These are phyloP conservation scores for Adenanthera pavonina DNA, from an alignment of 306 rosid species.

Conservation along the genomic window DNA sequence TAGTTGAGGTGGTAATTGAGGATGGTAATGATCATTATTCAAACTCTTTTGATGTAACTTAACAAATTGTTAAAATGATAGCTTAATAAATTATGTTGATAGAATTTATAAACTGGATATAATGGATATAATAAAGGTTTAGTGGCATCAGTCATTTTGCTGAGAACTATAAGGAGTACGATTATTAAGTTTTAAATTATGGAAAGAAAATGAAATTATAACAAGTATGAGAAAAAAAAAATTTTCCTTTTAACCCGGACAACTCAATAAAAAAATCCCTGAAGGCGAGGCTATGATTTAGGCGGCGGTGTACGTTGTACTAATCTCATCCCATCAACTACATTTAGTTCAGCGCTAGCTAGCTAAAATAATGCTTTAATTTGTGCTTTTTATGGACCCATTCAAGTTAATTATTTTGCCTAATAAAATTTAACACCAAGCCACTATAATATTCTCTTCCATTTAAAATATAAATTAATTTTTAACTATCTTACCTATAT, in stretches of 20 bases:
- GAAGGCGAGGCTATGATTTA: conserved; percentile 41
- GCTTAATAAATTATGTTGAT: too few species aligned
- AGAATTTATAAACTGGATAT: too few species aligned
- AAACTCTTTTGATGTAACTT: too few species aligned
- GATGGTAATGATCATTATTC: too few species aligned
- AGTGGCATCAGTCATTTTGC: too few species aligned
- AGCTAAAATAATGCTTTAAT: background rate
- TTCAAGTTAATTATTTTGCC: conserved; percentile 30
- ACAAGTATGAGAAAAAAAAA: background rate
- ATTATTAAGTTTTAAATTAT: background rate
- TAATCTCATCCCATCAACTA: conserved; percentile 33
- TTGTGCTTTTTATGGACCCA: conserved; percentile 36
- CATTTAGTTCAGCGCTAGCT: conserved; percentile 25
- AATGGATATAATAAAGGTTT: too few species aligned
- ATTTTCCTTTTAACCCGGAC: background rate
- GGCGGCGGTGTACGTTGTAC: conserved; percentile 43
- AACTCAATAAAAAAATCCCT: conserved; percentile 19
- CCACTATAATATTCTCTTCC: conserved; percentile 16
- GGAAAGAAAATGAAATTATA: background rate
- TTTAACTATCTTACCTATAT: too few species aligned
- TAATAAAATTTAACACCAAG: conserved; percentile 32
- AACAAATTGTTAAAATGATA: too few species aligned
- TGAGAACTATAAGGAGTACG: background rate
- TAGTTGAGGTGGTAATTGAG: too few species aligned
- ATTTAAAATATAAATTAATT: too few species aligned